These are phyloP conservation scores for Hibiscus mutabilis DNA, from an alignment of 345 rosid genomes.

Conservation along the genomic window DNA sequence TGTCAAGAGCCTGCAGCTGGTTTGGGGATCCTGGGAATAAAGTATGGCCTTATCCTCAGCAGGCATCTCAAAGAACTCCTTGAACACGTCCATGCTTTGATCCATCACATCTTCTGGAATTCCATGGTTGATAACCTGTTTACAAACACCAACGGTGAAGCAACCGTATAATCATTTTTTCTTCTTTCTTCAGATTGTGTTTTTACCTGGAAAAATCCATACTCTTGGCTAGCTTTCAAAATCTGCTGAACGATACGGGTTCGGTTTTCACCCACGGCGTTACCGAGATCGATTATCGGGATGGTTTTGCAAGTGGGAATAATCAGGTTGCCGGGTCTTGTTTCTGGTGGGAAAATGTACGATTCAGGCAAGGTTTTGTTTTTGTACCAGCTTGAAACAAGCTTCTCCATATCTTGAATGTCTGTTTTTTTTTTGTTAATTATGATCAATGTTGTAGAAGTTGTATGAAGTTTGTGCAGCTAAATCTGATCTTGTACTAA, in stretches of 20 bases:
- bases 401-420: not conserved
- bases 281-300: constrained; percentile 28
- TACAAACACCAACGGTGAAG: too few relatives aligned
- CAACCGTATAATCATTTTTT: too few relatives aligned
- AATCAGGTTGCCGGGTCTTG: constrained; percentile 18
- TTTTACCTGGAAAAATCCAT: constrained; percentile 30
- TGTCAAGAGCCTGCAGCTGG: constrained; percentile 6
- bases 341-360: constrained; percentile 24
- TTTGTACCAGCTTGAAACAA: constrained; percentile 21
- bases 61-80: constrained; percentile 18
- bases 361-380: constrained; percentile 18
- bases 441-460: not conserved
- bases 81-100: constrained; percentile 13
- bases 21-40: not conserved
- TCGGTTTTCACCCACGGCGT: not conserved
- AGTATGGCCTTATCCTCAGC: constrained; percentile 14
- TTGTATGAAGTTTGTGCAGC: not conserved
- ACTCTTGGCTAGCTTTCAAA: constrained; percentile 28
- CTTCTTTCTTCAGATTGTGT: too few relatives aligned
- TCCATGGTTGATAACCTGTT: constrained; percentile 23
- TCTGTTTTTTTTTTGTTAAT: not conserved
- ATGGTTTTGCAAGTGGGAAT: constrained; percentile 10
- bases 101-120: constrained; percentile 17
- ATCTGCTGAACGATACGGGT: constrained; percentile 12
- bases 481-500: not conserved